Base-by-base conservation (phyloP, 805 yeast species). In the Barnettozyma pratensis region DNA sequence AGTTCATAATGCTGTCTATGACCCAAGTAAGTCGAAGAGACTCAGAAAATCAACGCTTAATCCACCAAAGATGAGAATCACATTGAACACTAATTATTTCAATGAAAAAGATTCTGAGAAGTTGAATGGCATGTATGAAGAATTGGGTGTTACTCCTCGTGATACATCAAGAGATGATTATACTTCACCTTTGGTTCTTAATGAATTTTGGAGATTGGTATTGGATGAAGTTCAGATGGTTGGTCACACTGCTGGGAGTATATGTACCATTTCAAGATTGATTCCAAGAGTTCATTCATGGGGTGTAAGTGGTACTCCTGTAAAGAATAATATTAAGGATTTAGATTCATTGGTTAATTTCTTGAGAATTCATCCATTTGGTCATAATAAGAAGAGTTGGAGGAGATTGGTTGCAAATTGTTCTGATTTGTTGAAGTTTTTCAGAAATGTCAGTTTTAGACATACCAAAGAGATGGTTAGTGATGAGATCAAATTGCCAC, bases 291-390 rank as follows among this genome's bases (percentile, higher is more conserved):
- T 80, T 41, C 97, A 94, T 67, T 81, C 96, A 0, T 94, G 98
- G 98, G 97, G 96, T 12, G 97, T 91, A 0, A 87, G 96, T 1
- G 99, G 99, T 6, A 94, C 99, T 0, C 96, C 97, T 0, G 84
- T 90, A 12, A 81, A 83, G 54, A 77, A 77, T 52, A 74, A 79
- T 37, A 66, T 86, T 39, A 63, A 72, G 32, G 97, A 92, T 64
- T 71, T 91, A 42, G 80, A 77, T 40, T 85, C 96, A 0, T 73
- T 89, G 5, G 61, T 91, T 34, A 75, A 79, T 11, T 92, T 88
- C 58, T 64, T 90, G 51, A 72, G 83, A 53, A 62, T 80, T 12
- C 69, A 72, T 36, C 99, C 98, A 0, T 86, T 88, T 54, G 5
- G 8, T 8, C 43, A 50, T 11, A 55, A 59, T 4, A 54, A 52